phyloP scores from a whole-genome alignment of 2,329 filamentous ascomycete species.

The Orbilia oligospora region DNA sequence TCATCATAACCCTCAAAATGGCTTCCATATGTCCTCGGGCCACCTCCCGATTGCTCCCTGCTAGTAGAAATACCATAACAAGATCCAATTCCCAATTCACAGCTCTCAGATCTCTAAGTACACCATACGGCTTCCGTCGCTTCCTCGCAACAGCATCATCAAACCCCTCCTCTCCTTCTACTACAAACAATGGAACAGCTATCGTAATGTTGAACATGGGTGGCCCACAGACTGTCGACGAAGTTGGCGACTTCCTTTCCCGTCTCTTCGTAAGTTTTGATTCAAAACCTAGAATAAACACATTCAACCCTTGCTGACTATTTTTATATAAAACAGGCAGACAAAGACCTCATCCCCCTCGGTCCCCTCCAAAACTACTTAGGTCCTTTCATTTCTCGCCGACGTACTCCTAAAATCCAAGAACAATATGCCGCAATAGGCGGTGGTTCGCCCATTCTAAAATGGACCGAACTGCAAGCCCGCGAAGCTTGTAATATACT shows the following conservation, averaged over 20 bases:
- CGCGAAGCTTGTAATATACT: conserved; percentile 97
- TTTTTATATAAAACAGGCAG: conserved; percentile 73
- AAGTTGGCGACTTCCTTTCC: conserved; percentile 91
- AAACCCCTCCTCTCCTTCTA: conserved; percentile 18
- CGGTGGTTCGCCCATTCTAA: conserved; percentile 96
- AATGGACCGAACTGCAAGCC: conserved; percentile 96
- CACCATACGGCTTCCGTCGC: conserved; percentile 11
- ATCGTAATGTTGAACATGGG: conserved; percentile 99
- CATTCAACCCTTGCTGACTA: not conserved
- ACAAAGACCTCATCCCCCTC: conserved; percentile 94
- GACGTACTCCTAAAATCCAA: conserved; percentile 94
- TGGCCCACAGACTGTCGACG: conserved; percentile 86
- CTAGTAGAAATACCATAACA: conserved; percentile 29
- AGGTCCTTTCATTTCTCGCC: conserved; percentile 85
- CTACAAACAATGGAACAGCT: conserved; percentile 74
- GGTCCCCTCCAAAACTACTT: conserved; percentile 91
- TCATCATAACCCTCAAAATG: conserved; percentile 3
- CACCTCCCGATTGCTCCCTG: conserved; percentile 29
- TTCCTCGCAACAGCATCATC: conserved; percentile 15
- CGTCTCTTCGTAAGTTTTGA: conserved; percentile 82
- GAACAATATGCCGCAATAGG: conserved; percentile 96
- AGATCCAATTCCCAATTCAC: conserved; percentile 21
- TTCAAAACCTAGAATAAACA: conserved; percentile 12
- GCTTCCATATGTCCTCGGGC: conserved; percentile 37
- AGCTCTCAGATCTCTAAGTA: conserved; percentile 14